phyloP scores from a whole-genome alignment of 805 yeast genomes.

The Candida chauliodis region DNA sequence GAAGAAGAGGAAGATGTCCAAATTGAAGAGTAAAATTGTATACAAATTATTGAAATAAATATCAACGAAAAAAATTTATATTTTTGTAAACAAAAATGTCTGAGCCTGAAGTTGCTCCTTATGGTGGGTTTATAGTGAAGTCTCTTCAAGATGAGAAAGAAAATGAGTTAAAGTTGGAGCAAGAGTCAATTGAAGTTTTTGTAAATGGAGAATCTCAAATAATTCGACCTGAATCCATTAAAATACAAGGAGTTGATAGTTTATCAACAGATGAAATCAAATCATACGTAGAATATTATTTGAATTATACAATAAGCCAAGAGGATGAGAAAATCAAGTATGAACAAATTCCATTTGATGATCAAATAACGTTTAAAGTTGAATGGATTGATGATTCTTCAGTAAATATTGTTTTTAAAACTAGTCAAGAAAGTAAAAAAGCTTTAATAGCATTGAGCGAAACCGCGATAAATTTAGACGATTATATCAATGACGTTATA shows the following conservation, averaged over 20 bases:
- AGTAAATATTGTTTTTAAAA: constrained; percentile 52
- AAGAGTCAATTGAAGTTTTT: constrained; percentile 30
- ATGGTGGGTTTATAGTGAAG: constrained; percentile 40
- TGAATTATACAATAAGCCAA: constrained; percentile 27
- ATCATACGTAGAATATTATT: constrained; percentile 46
- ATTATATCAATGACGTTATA: constrained; percentile 16
- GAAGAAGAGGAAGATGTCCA: constrained; percentile 5
- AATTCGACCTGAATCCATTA: constrained; percentile 46
- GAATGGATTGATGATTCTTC: constrained; percentile 69
- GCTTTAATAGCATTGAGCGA: constrained; percentile 34
- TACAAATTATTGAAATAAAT: not conserved
- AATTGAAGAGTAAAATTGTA: not conserved
- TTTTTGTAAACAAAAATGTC: constrained; percentile 11
- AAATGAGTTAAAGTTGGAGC: constrained; percentile 24
- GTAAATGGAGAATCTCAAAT: constrained; percentile 29
- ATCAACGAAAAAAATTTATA: constrained; percentile 4
- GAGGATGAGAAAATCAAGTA: constrained; percentile 13
- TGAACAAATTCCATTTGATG: constrained; percentile 22
- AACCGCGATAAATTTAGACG: constrained; percentile 1
- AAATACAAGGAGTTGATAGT: constrained; percentile 59
- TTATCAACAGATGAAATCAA: constrained; percentile 59
- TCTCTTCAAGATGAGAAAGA: constrained; percentile 37
- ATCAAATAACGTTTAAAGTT: constrained; percentile 38
- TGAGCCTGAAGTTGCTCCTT: constrained; percentile 31
- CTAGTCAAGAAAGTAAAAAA: constrained; percentile 36